Conservation (phyloP, 2,329 filamentous ascomycete species). For the Periconia sp. region DNA sequence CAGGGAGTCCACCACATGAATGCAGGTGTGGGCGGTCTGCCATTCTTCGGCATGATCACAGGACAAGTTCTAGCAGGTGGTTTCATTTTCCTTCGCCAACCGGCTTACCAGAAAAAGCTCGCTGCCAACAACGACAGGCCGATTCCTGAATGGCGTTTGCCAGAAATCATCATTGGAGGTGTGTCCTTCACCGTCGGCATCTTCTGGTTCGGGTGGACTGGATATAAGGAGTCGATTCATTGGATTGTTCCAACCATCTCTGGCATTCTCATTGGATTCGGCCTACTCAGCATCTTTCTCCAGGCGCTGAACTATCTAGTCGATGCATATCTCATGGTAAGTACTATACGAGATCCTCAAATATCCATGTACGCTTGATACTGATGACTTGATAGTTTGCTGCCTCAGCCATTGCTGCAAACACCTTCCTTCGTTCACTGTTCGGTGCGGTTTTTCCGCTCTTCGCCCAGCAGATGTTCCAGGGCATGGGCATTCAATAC, state of each 20-base stretch:
- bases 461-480: slow-evolving; percentile 63
- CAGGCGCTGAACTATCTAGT: slow-evolving; percentile 67
- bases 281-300: slow-evolving; percentile 63
- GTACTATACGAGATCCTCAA: slow-evolving; percentile 4
- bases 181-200: slow-evolving; percentile 49
- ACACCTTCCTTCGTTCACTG: slow-evolving; percentile 60
- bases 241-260: slow-evolving; percentile 50
- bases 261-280: slow-evolving; percentile 63
- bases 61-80: slow-evolving; percentile 73
- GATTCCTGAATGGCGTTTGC: slow-evolving; percentile 64
- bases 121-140: slow-evolving; percentile 57
- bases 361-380: neutral
- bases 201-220: slow-evolving; percentile 50
- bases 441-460: slow-evolving; percentile 60
- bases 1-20: slow-evolving; percentile 72
- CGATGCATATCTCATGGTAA: slow-evolving; percentile 62
- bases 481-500: slow-evolving; percentile 59
- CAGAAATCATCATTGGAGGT: slow-evolving; percentile 61
- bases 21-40: slow-evolving; percentile 73
- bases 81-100: slow-evolving; percentile 68
- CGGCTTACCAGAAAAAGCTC: slow-evolving; percentile 65
- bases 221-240: slow-evolving; percentile 51
- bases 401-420: slow-evolving; percentile 62
- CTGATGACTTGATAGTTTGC: slow-evolving; percentile 46
- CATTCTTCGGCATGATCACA: slow-evolving; percentile 84